Evolutionary conservation across 495 filamentous ascomycete genomes (phyloP).

Genomic region (Lasiosphaeria hispida): DNA sequence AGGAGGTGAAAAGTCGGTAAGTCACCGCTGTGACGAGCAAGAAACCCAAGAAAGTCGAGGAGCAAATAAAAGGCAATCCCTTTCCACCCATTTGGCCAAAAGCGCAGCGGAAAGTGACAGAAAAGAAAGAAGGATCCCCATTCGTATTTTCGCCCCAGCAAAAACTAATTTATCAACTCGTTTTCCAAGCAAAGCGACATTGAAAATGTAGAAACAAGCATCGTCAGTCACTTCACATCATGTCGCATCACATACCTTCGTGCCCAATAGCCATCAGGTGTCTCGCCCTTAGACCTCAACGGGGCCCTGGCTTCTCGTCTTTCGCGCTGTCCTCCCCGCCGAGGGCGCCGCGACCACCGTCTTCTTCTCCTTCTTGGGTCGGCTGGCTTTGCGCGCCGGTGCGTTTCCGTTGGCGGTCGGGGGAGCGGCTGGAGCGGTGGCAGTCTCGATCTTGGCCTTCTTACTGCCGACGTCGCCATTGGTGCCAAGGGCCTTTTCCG

Average conservation of each 20-base stretch:
- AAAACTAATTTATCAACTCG: neutral
- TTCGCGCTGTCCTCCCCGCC: constrained; percentile 39
- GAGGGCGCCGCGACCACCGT: constrained; percentile 12
- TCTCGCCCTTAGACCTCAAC: constrained; percentile 23
- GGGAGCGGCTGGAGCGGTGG: neutral
- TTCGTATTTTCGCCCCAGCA: too few species aligned
- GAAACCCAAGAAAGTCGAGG: too few species aligned
- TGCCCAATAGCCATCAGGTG: neutral
- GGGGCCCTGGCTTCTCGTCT: constrained; percentile 47
- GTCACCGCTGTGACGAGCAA: neutral
- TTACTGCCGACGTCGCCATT: constrained; percentile 5
- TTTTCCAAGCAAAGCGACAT: neutral
- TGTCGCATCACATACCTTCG: neutral
- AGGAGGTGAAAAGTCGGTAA: too few species aligned
- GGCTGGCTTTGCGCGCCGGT: constrained; percentile 26
- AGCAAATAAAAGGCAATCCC: too few species aligned
- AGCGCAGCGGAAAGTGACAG: neutral
- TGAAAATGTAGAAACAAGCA: neutral
- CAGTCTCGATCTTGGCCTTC: neutral
- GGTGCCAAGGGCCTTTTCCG: neutral
- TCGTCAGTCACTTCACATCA: constrained; percentile 10
- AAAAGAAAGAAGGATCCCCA: neutral
- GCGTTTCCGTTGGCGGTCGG: constrained; percentile 3
- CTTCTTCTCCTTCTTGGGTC: constrained; percentile 40
- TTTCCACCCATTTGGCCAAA: too few species aligned